These are phyloP conservation scores for Candida neerlandica DNA, from an alignment of 1,139 yeast genomes.

Conservation along the genomic window DNA sequence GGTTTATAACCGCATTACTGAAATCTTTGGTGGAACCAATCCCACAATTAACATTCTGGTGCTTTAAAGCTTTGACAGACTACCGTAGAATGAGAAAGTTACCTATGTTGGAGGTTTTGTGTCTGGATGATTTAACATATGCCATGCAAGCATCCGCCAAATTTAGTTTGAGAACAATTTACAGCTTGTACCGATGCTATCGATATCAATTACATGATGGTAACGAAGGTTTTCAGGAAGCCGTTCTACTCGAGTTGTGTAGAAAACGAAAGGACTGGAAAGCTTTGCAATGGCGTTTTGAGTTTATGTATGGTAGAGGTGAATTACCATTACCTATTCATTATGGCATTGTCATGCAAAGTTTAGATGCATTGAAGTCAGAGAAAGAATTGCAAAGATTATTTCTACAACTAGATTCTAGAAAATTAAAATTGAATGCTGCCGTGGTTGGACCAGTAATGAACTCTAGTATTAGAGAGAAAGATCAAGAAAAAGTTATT, in stretches of 20 bases:
- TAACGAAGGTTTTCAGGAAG: constrained; percentile 35
- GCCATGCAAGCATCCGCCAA: constrained; percentile 33
- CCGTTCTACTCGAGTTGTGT: constrained; percentile 48
- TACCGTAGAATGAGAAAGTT: too few relatives aligned
- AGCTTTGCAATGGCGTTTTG: constrained; percentile 62
- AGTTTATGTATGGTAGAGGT: constrained; percentile 59
- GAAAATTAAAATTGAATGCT: constrained; percentile 52
- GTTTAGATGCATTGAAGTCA: constrained; percentile 62
- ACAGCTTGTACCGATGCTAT: constrained; percentile 24
- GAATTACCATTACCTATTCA: constrained; percentile 58
- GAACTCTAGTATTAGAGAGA: constrained; percentile 44
- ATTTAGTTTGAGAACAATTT: constrained; percentile 27
- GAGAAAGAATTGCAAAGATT: constrained; percentile 54
- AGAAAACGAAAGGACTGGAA: constrained; percentile 60
- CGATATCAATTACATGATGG: constrained; percentile 32
- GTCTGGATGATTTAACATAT: constrained; percentile 29
- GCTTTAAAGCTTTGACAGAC: too few relatives aligned
- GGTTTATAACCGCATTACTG: constrained; percentile 14
- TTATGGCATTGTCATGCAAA: constrained; percentile 65
- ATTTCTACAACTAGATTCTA: constrained; percentile 46
- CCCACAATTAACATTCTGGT: constrained; percentile 10
- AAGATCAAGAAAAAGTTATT: constrained; percentile 47
- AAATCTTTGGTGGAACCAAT: constrained; percentile 4
- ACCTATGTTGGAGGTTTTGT: constrained; percentile 14
- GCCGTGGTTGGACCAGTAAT: constrained; percentile 53